phyloP scores from a whole-genome alignment of 108 stramenopile species.

The Craspedostauros australis region DNA sequence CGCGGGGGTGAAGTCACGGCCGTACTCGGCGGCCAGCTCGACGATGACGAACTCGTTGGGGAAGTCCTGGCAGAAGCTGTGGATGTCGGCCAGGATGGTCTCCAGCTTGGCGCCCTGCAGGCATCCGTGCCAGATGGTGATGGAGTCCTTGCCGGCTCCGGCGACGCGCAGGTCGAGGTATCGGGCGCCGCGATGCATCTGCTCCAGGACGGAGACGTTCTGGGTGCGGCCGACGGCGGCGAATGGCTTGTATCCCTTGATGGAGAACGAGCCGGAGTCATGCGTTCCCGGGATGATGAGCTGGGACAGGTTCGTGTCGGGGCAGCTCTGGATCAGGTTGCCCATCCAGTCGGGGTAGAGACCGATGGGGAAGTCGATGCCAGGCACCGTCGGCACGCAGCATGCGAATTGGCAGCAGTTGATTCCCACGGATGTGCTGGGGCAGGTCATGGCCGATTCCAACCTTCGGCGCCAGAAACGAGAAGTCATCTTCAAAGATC shows the following conservation, averaged over 20 bases:
- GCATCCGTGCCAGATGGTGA: constrained; percentile 46
- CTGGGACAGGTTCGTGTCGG: constrained; percentile 34
- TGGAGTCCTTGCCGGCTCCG: constrained; percentile 17
- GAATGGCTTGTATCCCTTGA: constrained; percentile 37
- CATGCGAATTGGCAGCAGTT: constrained; percentile 64
- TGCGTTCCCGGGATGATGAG: constrained; percentile 57
- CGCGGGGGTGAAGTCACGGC: constrained; percentile 23
- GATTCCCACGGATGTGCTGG: constrained; percentile 42
- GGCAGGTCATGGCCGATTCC: constrained; percentile 26
- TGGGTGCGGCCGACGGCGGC: constrained; percentile 52
- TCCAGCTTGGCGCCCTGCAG: constrained; percentile 37
- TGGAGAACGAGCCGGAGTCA: constrained; percentile 56
- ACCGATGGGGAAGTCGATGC: constrained; percentile 20
- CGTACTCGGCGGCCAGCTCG: constrained; percentile 37
- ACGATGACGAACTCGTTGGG: constrained; percentile 49
- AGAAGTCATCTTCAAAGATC: no score
- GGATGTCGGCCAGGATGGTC: constrained; percentile 41
- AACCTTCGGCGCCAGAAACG: constrained; percentile 29
- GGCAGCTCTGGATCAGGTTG: constrained; percentile 27
- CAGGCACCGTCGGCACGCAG: constrained; percentile 37
- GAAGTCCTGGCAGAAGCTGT: constrained; percentile 37
- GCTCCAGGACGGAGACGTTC: constrained; percentile 50
- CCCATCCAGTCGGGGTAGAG: constrained; percentile 56
- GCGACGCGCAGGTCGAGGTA: constrained; percentile 54
- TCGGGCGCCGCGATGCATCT: constrained; percentile 48